Base-by-base conservation (phyloP, 1,284 basidiomycete genomes). In the Marasmius tenuissimus region DNA sequence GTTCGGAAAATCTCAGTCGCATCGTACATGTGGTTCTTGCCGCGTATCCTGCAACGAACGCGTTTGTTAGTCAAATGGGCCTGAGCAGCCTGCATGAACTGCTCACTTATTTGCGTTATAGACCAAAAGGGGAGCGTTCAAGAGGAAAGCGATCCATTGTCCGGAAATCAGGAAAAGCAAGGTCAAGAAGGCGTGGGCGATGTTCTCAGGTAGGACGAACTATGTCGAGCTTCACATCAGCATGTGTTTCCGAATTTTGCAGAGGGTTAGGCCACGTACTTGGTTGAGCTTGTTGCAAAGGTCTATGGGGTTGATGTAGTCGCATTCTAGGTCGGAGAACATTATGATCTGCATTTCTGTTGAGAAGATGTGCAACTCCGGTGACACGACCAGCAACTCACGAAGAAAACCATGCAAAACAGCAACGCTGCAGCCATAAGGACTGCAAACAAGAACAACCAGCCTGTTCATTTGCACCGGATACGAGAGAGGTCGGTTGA, bases 301-400 rank as follows among this genome's bases (percentile, higher is more conserved):
- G 78, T 99, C 97, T 87, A 99, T 98, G 60, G 97, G 97, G 81
- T 99, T 99, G 83, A 99, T 97, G 81, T 98, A 99, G 84, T 98
- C 94, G 80, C 93, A 96, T 81, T 97, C 95, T 73, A 97, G 82
- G 81, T 97, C 96, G 53, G 94, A 96, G 85, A 98, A 99, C 96
- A 99, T 98, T 83, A 99, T 99, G 73, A 99, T 97, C 97, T 98
- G 70, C 47, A 66, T 61, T 42, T 40, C 12, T 69, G 33, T 16
- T 22, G 38, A 58, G 27, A 22, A 47, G 12, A 57, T 37, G 20
- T 48, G 50, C 18, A 51, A 47, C 6, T 14, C 20, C 16, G 4
- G 20, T 8, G 14, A n/a, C 16, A 61, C 50, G 12, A 33, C 45
- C 3, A 55, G 55, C 3, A 39, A 91, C 96, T 75, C 71, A 97